A percentile compares a stretch with the other conserved stretches of the same genome.
Conservation (phyloP, 805 yeast species). For the Wickerhamiella dianesei region DNA sequence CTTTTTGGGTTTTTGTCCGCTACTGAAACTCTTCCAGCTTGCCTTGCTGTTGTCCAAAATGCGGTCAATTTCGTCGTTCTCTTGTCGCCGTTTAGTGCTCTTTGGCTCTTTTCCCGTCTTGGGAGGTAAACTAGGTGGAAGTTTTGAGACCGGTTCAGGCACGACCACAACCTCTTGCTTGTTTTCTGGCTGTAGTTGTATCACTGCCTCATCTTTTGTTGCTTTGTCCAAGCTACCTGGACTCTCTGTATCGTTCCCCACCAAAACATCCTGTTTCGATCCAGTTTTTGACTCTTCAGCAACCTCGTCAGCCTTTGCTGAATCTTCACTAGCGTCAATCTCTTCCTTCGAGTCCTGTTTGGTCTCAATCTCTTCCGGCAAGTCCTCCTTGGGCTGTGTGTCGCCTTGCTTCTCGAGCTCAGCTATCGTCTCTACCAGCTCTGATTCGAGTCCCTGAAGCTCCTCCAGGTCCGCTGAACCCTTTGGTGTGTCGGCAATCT, state of each 20-base stretch:
- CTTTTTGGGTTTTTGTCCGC: background rate
- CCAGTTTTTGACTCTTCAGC: background rate
- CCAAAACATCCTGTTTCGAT: background rate
- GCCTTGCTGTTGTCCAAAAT: slow-evolving; percentile 16
- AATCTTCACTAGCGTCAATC: background rate
- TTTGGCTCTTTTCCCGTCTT: background rate
- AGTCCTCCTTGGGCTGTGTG: slow-evolving; percentile 2
- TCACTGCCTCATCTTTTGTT: no score
- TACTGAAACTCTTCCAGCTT: slow-evolving; percentile 21
- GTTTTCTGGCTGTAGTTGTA: no score
- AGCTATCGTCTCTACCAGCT: background rate
- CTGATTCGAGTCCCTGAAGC: background rate
- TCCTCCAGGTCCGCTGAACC: background rate
- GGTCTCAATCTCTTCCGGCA: background rate
- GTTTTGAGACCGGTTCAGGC: no score
- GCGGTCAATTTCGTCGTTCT: background rate
- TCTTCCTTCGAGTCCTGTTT: background rate
- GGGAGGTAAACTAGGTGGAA: no score
- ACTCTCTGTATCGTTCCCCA: no score
- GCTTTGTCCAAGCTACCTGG: no score
- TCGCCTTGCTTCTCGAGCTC: background rate
- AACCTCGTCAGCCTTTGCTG: background rate
- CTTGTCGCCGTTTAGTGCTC: background rate
- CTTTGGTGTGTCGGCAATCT: background rate
- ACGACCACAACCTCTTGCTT: background rate